Evolutionary conservation across 441 rosid genomes (phyloP), one percentile per base, ranked within the genome.

Genomic region (Pelargonium australe): DNA sequence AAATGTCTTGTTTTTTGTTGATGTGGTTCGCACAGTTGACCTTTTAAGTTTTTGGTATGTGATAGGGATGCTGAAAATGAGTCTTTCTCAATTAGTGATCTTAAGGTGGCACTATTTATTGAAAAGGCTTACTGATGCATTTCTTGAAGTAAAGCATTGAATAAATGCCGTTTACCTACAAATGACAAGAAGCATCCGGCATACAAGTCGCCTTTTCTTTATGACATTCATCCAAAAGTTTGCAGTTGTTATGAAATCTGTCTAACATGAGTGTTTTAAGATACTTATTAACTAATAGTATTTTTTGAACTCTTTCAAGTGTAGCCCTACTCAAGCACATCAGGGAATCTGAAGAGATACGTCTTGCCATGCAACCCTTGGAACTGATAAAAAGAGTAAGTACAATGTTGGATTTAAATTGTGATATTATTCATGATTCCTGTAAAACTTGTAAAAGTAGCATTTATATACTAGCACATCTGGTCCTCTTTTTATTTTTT

Each of bases 331-430:
- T 81, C 67, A 80, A 78, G 65, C 79, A 84, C 71, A 78, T 88
- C 64, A 89, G 78, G 80, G 96, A 95, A 78, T 88, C 90, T 1
- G 83, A 90, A 80, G 91, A 89, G 80, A 76, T 86, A 31, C 87
- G 90, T 69, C 86, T 88, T 31, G 89, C 95, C 44, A 80, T 88
- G 95, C 95, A 85, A 81, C 96, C 91, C 6, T 75, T 87, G 83
- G 86, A 85, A 65, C 85, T 91, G 67, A 91, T 91, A 66, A 88
- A 87, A 82, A 81, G 96, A 68, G 96, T 89, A 81, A 68, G 80
- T 55, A 55, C 7, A 25, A 47, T 11, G 2, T 19, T 25, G 25
- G 7, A 55, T 16, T 8, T 6, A 55, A 55, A 25, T 55, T 1
- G 61, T 55, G 25, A 55, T 16, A 16, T 55, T 55, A 55, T 55